A percentile compares a stretch with the other conserved stretches of the same genome.
Conservation (phyloP, 768 basidiomycete species). For the Dictyophora rubrovolvata region DNA sequence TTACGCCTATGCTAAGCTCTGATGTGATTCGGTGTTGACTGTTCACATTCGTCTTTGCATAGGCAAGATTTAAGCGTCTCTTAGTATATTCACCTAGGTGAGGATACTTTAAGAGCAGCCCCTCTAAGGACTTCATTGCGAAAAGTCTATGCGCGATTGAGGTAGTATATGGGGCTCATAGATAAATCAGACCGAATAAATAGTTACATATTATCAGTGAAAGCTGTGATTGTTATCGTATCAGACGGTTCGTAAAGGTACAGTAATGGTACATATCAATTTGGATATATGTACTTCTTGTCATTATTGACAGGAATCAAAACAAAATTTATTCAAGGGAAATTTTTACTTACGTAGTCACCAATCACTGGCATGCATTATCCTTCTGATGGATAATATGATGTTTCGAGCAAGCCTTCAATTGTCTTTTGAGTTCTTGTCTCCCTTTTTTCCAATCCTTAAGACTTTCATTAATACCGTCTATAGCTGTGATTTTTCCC, state of each 20-base stretch:
- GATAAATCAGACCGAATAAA: not conserved
- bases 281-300: too few species aligned
- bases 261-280: too few species aligned
- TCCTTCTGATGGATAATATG: not conserved
- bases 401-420: constrained; percentile 2
- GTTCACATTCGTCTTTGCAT: not conserved
- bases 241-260: too few species aligned
- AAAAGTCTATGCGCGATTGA: not conserved
- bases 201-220: too few species aligned
- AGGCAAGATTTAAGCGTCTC: not conserved
- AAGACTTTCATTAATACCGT: constrained; percentile 29
- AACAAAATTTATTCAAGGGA: too few species aligned
- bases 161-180: not conserved
- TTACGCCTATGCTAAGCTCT: too few species aligned
- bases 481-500: constrained; percentile 26
- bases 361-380: not conserved
- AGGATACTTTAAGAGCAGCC: not conserved
- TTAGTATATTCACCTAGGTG: not conserved
- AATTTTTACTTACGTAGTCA: too few species aligned
- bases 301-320: too few species aligned
- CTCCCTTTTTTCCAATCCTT: constrained; percentile 26
- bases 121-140: not conserved
- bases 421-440: constrained; percentile 21
- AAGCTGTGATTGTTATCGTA: too few species aligned
- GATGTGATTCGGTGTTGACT: not conserved